Evolutionary conservation across 441 rosid species (phyloP), one percentile per base, ranked within the genome.

Genomic region (Erodium moschatum): DNA sequence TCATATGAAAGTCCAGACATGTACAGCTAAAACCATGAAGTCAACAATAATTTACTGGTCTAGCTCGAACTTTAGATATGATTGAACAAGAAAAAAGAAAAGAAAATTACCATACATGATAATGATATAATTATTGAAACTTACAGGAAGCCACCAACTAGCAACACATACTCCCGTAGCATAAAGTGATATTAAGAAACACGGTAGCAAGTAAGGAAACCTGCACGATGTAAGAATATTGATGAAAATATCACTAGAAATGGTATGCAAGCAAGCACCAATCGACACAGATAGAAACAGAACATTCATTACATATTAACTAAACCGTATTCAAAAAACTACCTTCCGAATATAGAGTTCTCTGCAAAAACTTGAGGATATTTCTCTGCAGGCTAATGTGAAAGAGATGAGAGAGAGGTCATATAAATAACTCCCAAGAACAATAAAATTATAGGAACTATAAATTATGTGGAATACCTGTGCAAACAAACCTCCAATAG

Each of bases 71-170:
- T 24, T 24, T 24, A 2, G 27, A 24, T 24, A 24, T 24, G 27
- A 24, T 24, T 24, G 27, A 24, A 24, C 27, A 0, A 24, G 27
- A 24, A 24, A 0, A n/a, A n/a, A n/a, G n/a, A n/a, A n/a, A n/a
- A 24, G 2, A 24, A 24, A 24, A 24, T 24, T 24, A 38, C 6
- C 60, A 52, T 52, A 52, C 60, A 52, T 52, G 27, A 24, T 24
- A 0, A 24, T 0, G 60, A 52, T 16, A 52, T 52, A 52, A 52
- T 52, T 52, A 5, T 52, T 58, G 64, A 65, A 61, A 75, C 89
- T 81, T 77, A 88, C 91, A 64, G 93, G 93, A 46, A 88, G 80
- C 88, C 89, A 86, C 84, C 81, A 83, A 74, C 91, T 83, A 52
- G 83, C 82, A 64, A 85, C 69, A 71, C 81, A 72, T 69, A 80